These are phyloP conservation scores for Tuber calosporum DNA, from an alignment of 495 filamentous ascomycete genomes.

Conservation along the genomic window DNA sequence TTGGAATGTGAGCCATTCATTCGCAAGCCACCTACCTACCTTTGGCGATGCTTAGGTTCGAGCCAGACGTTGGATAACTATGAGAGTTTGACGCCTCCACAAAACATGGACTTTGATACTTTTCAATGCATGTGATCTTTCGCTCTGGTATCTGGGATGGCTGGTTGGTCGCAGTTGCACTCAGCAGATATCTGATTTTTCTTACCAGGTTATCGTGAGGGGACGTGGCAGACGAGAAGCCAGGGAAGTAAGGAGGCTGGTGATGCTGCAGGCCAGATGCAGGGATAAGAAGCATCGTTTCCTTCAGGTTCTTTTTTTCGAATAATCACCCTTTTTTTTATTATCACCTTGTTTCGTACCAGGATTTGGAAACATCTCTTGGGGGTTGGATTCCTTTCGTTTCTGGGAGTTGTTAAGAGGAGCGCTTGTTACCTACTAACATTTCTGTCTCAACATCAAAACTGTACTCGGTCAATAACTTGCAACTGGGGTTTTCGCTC, in stretches of 20 bases:
- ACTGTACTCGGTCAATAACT: neutral
- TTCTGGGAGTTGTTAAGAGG: neutral
- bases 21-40: slow-evolving; percentile 21
- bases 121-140: neutral
- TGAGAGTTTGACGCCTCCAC: neutral
- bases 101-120: neutral
- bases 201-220: neutral
- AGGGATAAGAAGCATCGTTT: slow-evolving; percentile 1
- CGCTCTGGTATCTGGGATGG: neutral
- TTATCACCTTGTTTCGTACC: neutral
- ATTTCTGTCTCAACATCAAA: neutral
- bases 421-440: neutral
- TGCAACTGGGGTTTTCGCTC: neutral
- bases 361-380: slow-evolving; percentile 1
- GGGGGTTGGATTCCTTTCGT: neutral
- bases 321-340: neutral
- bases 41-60: neutral
- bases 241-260: neutral
- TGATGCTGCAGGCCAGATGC: neutral
- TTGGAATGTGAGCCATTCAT: slow-evolving; percentile 27
- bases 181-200: neutral
- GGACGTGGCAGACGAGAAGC: neutral
- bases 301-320: neutral
- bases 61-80: neutral
- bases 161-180: neutral